phyloP scores from a whole-genome alignment of 2,329 filamentous ascomycete genomes.

The Lecanoromycetidae sp. region DNA sequence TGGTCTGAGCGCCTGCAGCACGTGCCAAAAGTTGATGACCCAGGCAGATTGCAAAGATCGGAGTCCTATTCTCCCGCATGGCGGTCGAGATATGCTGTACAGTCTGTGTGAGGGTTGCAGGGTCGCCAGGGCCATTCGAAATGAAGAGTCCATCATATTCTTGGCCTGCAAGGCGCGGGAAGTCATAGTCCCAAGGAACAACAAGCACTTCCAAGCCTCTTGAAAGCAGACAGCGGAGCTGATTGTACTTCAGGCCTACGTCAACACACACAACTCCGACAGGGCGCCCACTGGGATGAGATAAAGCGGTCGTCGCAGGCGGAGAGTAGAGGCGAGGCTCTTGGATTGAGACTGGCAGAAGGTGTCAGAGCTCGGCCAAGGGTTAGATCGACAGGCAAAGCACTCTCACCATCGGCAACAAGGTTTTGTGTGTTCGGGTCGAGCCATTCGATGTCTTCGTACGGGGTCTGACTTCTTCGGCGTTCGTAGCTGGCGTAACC shows the following conservation, averaged over 20 bases:
- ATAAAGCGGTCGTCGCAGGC: slow-evolving; percentile 55
- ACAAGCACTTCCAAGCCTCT: slow-evolving; percentile 89
- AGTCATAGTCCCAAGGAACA: slow-evolving; percentile 92
- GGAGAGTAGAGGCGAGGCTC: slow-evolving; percentile 77
- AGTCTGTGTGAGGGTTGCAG: slow-evolving; percentile 68
- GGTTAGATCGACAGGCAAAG: background rate
- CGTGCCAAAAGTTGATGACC: slow-evolving; percentile 87
- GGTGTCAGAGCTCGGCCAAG: slow-evolving; percentile 12
- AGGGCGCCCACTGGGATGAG: slow-evolving; percentile 76
- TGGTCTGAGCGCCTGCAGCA: slow-evolving; percentile 70
- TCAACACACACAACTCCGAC: slow-evolving; percentile 87
- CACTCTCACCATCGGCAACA: slow-evolving; percentile 77
- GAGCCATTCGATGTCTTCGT: slow-evolving; percentile 74
- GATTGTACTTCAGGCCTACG: slow-evolving; percentile 97
- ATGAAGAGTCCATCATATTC: slow-evolving; percentile 95
- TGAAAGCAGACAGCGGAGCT: slow-evolving; percentile 81
- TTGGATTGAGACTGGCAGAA: slow-evolving; percentile 60
- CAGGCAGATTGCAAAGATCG: slow-evolving; percentile 91
- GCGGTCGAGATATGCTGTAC: slow-evolving; percentile 67
- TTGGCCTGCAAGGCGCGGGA: slow-evolving; percentile 60
- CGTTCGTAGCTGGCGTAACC: slow-evolving; percentile 22
- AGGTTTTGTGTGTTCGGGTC: slow-evolving; percentile 90
- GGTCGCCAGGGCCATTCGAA: slow-evolving; percentile 94
- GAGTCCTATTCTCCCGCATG: slow-evolving; percentile 66
- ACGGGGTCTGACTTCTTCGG: slow-evolving; percentile 34